These are phyloP conservation scores for Athelia sp. DNA, from an alignment of 1,284 basidiomycete genomes.

Conservation along the genomic window DNA sequence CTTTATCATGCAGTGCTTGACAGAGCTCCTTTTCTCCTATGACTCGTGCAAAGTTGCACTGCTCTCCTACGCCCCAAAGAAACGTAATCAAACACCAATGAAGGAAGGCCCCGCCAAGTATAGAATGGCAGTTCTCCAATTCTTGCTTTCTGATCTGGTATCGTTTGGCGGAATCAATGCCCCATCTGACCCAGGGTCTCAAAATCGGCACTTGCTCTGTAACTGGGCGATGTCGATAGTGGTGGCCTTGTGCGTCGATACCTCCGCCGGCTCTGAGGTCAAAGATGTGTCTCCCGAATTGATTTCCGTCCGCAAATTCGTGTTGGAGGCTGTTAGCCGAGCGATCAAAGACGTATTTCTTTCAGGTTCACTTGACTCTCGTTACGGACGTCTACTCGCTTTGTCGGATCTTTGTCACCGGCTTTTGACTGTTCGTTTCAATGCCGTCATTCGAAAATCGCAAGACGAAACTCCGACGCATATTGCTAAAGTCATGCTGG, in stretches of 20 bases:
- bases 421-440: constrained; percentile 77
- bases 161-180: constrained; percentile 71
- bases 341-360: constrained; percentile 80
- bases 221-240: constrained; percentile 92
- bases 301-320: constrained; percentile 82
- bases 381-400: constrained; percentile 88
- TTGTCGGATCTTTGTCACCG: constrained; percentile 87
- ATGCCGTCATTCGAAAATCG: constrained; percentile 51
- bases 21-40: constrained; percentile 93
- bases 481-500: constrained; percentile 96
- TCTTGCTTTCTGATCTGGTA: constrained; percentile 74
- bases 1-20: constrained; percentile 89
- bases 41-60: constrained; percentile 88
- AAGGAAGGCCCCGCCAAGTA: constrained; percentile 57
- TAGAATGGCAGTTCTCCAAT: constrained; percentile 65
- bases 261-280: constrained; percentile 55
- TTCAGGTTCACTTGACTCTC: constrained; percentile 65
- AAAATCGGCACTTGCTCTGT: constrained; percentile 61
- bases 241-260: constrained; percentile 89
- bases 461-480: constrained; percentile 85
- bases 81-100: constrained; percentile 51
- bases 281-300: constrained; percentile 80
- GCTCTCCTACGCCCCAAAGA: constrained; percentile 74
- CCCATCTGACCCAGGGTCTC: constrained; percentile 47
- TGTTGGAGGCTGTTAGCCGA: constrained; percentile 85